Evolutionary conservation across 2,329 filamentous ascomycete genomes (phyloP).

Genomic region (Chrysoporthe austroafricana): DNA sequence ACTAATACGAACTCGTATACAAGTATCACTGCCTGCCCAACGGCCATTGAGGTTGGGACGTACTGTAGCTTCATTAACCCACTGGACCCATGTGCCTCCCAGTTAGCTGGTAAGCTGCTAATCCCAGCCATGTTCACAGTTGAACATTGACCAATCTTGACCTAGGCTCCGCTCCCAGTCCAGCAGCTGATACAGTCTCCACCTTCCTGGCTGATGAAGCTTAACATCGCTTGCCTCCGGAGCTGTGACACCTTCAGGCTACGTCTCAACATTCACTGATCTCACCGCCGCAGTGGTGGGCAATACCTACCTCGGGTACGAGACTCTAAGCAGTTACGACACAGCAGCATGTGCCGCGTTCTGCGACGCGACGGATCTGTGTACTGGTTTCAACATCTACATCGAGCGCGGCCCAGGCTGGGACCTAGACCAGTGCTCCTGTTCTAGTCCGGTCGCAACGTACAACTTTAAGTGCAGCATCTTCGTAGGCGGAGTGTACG

Average conservation of each 20-base stretch:
- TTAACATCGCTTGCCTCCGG: not conserved
- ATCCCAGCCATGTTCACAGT: not conserved
- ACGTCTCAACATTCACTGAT: constrained; percentile 1
- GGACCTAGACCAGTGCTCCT: constrained; percentile 11
- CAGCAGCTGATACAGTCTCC: constrained; percentile 8
- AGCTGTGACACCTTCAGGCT: not conserved
- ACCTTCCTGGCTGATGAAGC: not conserved
- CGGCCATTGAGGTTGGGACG: constrained; percentile 7
- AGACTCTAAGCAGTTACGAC: constrained; percentile 10
- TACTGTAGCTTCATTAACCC: constrained; percentile 13
- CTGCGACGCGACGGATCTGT: constrained; percentile 7
- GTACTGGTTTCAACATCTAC: constrained; percentile 11
- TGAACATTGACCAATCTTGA: not conserved
- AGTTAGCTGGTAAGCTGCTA: not conserved
- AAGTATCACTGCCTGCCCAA: constrained; percentile 3
- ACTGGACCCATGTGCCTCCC: constrained; percentile 3
- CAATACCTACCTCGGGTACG: constrained; percentile 14
- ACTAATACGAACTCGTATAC: constrained; percentile 11
- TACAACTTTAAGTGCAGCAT: constrained; percentile 15
- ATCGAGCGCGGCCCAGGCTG: constrained; percentile 11
- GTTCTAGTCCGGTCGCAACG: not conserved
- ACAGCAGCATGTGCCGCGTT: not conserved
- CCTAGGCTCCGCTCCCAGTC: constrained; percentile 5
- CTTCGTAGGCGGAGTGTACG: constrained; percentile 6
- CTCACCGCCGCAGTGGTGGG: not conserved